Conservation (phyloP, 345 rosid genomes). For the Cardiospermum halicacabum region DNA sequence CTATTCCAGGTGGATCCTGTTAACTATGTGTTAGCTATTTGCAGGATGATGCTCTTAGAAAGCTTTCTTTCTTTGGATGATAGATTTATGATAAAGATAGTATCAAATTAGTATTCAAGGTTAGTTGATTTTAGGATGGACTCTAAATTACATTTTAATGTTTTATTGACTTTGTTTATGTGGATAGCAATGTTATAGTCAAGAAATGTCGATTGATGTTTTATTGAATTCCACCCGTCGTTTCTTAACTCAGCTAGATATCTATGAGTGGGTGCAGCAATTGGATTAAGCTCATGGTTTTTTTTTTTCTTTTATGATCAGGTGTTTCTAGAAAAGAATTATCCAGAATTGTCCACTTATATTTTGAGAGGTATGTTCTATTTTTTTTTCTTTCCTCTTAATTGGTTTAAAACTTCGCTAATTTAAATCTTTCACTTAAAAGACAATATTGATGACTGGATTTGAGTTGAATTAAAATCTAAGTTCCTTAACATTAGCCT, state of each 20-base stretch:
- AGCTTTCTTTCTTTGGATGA: constrained; percentile 96
- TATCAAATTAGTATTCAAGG: constrained; percentile 99
- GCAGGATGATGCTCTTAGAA: constrained; percentile 96
- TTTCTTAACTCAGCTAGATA: constrained; percentile 10
- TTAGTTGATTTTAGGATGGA: constrained; percentile 37
- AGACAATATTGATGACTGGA: no score
- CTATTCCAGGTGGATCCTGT: constrained; percentile 89
- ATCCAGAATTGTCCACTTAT: no score
- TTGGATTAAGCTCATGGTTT: constrained; percentile 20
- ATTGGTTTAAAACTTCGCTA: no score
- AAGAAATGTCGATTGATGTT: constrained; percentile 14
- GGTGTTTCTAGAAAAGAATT: no score
- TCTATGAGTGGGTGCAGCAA: no score
- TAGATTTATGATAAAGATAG: constrained; percentile 94
- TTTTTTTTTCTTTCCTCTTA: no score
- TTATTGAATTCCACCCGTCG: constrained; percentile 13
- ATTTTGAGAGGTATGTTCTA: no score
- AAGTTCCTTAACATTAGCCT: no score
- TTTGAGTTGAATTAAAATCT: no score
- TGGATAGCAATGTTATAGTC: neutral
- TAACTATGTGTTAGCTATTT: constrained; percentile 92
- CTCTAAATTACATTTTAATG: constrained; percentile 15
- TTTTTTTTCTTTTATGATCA: constrained; percentile 25
- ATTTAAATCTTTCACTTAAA: no score
- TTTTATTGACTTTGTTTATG: neutral